Conservation (phyloP, 139 green algal species). For the Chlamydomonas asymmetrica region DNA sequence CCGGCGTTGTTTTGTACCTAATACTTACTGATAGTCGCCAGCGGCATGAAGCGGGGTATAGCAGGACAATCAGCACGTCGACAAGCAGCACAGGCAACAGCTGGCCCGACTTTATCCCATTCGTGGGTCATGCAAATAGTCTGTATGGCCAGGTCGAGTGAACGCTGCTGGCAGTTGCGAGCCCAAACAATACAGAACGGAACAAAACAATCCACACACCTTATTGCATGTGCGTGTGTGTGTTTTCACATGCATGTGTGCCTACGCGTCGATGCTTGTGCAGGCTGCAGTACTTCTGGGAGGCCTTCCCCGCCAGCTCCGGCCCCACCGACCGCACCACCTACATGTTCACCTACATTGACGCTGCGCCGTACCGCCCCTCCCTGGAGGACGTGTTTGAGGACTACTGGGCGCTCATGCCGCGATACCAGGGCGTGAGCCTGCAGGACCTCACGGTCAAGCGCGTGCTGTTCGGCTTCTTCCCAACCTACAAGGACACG, state of each 20-base stretch:
- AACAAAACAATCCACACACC: too few species aligned
- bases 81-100: too few species aligned
- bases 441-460: constrained; percentile 76
- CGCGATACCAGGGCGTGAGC: constrained; percentile 73
- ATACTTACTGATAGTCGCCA: too few species aligned
- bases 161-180: too few species aligned
- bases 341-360: constrained; percentile 97
- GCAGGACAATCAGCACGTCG: too few species aligned
- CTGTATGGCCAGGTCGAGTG: too few species aligned
- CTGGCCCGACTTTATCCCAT: too few species aligned
- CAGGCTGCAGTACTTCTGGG: constrained; percentile 87
- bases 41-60: too few species aligned
- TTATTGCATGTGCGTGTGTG: too few species aligned
- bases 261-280: background rate
- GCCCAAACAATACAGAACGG: too few species aligned
- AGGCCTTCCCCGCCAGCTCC: constrained; percentile 83
- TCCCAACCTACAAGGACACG: constrained; percentile 89
- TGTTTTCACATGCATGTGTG: constrained; percentile 4
- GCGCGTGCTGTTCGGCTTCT: constrained; percentile 93
- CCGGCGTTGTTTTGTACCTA: too few species aligned
- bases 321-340: constrained; percentile 84
- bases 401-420: constrained; percentile 93
- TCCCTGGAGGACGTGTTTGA: constrained; percentile 83
- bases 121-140: too few species aligned
- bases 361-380: constrained; percentile 71